Evolutionary conservation across 352 stramenopile species (phyloP).

Genomic region (Phytopythium kandeliae): DNA sequence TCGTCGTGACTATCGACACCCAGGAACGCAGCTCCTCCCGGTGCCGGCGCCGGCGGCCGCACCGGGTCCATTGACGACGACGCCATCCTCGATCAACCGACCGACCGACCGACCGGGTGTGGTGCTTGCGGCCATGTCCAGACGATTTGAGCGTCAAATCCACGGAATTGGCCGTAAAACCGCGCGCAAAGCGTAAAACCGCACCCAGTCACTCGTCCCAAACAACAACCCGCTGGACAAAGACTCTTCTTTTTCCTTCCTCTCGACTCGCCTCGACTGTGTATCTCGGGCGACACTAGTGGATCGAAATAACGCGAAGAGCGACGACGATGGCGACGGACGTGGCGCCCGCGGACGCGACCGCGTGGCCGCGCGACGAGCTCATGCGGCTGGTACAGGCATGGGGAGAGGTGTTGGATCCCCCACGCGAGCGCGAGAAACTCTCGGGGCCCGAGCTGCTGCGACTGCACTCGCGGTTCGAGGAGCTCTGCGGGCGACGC

Average conservation of each 20-base stretch:
- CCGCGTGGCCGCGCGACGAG: slow-evolving; percentile 29
- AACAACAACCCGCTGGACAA: slow-evolving; percentile 1
- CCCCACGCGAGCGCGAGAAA: slow-evolving; percentile 24
- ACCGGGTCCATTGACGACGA: too few species aligned
- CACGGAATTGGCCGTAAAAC: background rate
- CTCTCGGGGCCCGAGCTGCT: slow-evolving; percentile 12
- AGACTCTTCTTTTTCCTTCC: background rate
- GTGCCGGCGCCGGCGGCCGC: background rate
- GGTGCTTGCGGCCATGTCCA: too few species aligned
- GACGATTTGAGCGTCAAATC: too few species aligned
- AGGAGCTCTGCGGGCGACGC: slow-evolving; percentile 11
- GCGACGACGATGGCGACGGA: background rate
- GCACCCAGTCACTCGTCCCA: too few species aligned
- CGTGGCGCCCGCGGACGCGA: slow-evolving; percentile 8
- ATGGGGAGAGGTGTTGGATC: slow-evolving; percentile 17
- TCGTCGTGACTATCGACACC: slow-evolving; percentile 2
- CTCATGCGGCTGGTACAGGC: slow-evolving; percentile 21
- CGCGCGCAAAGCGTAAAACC: background rate
- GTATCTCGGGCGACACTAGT: background rate
- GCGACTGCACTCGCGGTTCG: slow-evolving; percentile 13
- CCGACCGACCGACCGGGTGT: too few species aligned
- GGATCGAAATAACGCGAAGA: background rate
- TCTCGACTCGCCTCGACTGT: background rate
- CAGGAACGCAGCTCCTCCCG: background rate
- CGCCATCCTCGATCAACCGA: too few species aligned